Conservation (phyloP, 164 flowering plant species). For the Akebia trifoliata region DNA sequence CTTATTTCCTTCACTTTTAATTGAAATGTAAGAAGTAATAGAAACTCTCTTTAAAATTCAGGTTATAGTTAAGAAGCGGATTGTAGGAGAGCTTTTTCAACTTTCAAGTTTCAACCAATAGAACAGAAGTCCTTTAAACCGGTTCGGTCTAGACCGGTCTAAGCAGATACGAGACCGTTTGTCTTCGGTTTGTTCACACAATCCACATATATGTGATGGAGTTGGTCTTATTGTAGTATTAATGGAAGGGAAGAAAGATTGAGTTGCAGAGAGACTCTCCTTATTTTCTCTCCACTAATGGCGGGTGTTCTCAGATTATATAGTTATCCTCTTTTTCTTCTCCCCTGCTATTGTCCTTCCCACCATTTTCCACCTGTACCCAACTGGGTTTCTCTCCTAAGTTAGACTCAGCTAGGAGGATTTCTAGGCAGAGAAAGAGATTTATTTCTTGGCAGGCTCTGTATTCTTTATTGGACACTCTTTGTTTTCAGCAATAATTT, state of each 20-base stretch:
- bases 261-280: neutral
- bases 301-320: slow-evolving; percentile 42
- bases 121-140: no score
- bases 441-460: slow-evolving; percentile 23
- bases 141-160: neutral
- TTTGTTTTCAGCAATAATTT: neutral
- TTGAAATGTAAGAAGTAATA: no score
- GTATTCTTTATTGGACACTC: neutral
- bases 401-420: slow-evolving; percentile 18
- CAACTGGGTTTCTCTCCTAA: slow-evolving; percentile 20
- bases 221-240: neutral
- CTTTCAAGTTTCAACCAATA: no score
- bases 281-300: slow-evolving; percentile 25
- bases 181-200: neutral
- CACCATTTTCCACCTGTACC: neutral
- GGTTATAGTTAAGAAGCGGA: no score
- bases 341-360: slow-evolving; percentile 11
- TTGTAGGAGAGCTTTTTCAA: no score
- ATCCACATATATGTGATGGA: neutral
- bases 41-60: no score
- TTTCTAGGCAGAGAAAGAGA: slow-evolving; percentile 15
- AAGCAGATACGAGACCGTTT: neutral
- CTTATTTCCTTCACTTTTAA: no score
- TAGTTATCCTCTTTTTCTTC: slow-evolving; percentile 21
- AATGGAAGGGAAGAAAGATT: neutral